Base-by-base conservation (phyloP, 1,139 yeast genomes). In the Saccharomyces pastorianus region DNA sequence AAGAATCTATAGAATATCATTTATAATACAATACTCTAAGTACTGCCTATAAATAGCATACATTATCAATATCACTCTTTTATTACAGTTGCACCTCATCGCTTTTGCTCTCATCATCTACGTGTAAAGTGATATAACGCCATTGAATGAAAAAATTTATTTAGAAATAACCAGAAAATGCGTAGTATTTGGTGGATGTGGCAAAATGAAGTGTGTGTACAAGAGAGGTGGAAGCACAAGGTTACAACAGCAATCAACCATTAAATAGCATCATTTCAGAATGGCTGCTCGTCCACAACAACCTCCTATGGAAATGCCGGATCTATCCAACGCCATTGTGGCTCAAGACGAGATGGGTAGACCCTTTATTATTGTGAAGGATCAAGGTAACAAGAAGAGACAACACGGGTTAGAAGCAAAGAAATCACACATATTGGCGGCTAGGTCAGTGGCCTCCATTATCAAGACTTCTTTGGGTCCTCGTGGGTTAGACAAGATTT, bases 311-410 rank as follows among this genome's bases (percentile, higher is more conserved):
- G 86, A 83, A 59, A 82, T 88, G 88, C 96, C 96, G 49, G 98
- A 93, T 71, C 77, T 93, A 80, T 90, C 97, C 63, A 93, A 93
- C 69, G 99, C 99, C 72, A 89, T 93, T 65, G 89, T 93, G 76
- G 98, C 99, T 6, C 98, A 93, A 73, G 99, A 95, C 71, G 99
- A 95, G 73, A 89, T 88, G 91, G 99, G 99, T 31, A 84, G 98
- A 73, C 99, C 99, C 20, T 89, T 95, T 70, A 91, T 95, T 67
- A 93, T 95, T 70, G 99, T 95, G 54, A 82, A 95, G 71, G 99
- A 95, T 72, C 99, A 95, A 73, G 98, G 97, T 27, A 82, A 82
- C 64, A 95, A 95, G 73, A 86, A 89, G 71, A 83, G 96, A 73
- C 83, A 86, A 53, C 96, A 89, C 65, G 99, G 99, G 23, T 73